These are phyloP conservation scores for Plectranthus barbatus DNA, from an alignment of 257 asterid genomes.

Conservation along the genomic window DNA sequence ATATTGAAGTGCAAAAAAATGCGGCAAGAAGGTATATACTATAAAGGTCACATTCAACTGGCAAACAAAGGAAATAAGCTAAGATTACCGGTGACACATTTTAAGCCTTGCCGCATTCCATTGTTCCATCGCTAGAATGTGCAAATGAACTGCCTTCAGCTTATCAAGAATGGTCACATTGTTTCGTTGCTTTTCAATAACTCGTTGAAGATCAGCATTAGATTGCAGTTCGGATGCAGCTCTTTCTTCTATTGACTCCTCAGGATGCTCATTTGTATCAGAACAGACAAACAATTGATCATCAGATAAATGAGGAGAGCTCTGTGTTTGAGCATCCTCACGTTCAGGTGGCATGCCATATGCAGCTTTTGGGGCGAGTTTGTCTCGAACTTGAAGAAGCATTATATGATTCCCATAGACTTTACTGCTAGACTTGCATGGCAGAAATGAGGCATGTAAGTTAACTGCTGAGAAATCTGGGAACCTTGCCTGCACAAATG, in stretches of 20 bases:
- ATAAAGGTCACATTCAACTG: not conserved
- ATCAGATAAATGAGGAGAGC: conserved; percentile 24
- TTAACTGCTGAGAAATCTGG: conserved; percentile 23
- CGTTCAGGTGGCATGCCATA: conserved; percentile 33
- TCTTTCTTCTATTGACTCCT: conserved; percentile 20
- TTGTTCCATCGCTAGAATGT: conserved; percentile 73
- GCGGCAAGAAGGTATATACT: conserved; percentile 1
- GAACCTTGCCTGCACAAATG: conserved; percentile 30
- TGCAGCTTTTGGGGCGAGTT: conserved; percentile 24
- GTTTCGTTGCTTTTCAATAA: conserved; percentile 19
- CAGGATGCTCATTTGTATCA: conserved; percentile 12
- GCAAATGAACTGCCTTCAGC: conserved; percentile 60
- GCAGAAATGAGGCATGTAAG: conserved; percentile 16
- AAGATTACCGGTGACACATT: conserved; percentile 43
- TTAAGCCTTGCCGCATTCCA: conserved; percentile 60
- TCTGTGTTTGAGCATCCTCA: conserved; percentile 30
- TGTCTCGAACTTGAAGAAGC: conserved; percentile 21
- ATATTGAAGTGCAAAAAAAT: not conserved
- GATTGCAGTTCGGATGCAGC: conserved; percentile 24
- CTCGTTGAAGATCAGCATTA: conserved; percentile 20
- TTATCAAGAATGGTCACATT: conserved; percentile 48
- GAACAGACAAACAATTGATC: conserved; percentile 27
- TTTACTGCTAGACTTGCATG: conserved; percentile 23
- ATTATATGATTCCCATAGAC: conserved; percentile 13
- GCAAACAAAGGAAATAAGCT: not conserved